These are phyloP conservation scores for Cadophora malorum DNA, from an alignment of 2,329 filamentous ascomycete genomes.

Conservation along the genomic window DNA sequence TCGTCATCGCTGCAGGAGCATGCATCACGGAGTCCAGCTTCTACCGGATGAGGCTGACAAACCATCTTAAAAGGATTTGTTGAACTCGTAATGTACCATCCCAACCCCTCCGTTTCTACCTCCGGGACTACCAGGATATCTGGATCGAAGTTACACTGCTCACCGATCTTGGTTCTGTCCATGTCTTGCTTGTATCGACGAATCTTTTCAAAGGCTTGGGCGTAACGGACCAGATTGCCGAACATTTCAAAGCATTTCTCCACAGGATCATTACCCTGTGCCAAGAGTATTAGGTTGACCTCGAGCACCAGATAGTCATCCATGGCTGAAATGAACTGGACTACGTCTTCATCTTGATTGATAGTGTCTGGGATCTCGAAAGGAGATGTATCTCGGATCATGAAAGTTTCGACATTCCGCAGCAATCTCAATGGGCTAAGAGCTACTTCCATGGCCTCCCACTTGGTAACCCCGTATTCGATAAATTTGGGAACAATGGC, in stretches of 20 bases:
- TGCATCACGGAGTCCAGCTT: background rate
- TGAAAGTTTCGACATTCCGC: background rate
- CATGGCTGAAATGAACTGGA: background rate
- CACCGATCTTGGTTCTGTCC: background rate
- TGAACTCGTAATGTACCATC: too few relatives aligned
- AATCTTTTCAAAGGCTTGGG: slow-evolving; percentile 24
- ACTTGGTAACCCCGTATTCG: background rate
- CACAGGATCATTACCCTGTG: background rate
- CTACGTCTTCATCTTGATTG: background rate
- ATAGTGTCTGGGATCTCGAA: background rate
- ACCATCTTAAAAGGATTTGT: background rate
- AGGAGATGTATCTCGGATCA: background rate
- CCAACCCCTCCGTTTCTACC: too few relatives aligned
- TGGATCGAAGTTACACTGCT: too few relatives aligned
- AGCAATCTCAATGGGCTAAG: slow-evolving; percentile 10
- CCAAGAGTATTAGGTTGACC: background rate
- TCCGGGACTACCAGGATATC: too few relatives aligned
- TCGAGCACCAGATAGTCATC: background rate
- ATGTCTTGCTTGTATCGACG: slow-evolving; percentile 19
- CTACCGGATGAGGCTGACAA: background rate
- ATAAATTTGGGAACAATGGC: background rate
- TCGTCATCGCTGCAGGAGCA: background rate
- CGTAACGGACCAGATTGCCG: slow-evolving; percentile 14
- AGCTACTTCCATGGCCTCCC: background rate
- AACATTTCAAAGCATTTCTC: slow-evolving; percentile 20